phyloP scores from a whole-genome alignment of 352 stramenopile species.

The Phytophthora rubi region DNA sequence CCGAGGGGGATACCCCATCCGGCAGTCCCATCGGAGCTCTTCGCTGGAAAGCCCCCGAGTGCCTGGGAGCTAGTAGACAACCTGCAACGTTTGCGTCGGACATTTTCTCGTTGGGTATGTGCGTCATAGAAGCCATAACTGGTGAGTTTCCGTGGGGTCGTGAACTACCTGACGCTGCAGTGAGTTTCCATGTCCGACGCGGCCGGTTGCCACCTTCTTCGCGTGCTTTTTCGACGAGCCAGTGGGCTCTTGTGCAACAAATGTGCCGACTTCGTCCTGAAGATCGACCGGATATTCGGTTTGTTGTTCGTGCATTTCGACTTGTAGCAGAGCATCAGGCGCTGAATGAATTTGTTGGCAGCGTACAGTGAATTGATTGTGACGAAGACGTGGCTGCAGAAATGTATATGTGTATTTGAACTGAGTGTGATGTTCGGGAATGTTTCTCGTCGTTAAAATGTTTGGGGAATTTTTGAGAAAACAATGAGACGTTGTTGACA shows the following conservation, averaged over 20 bases:
- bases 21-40: conserved; percentile 22
- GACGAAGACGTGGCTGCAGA: background rate
- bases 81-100: conserved; percentile 21
- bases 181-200: conserved; percentile 17
- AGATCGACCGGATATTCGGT: conserved; percentile 20
- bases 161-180: conserved; percentile 21
- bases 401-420: too few relatives aligned
- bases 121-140: conserved; percentile 30
- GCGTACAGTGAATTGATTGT: background rate
- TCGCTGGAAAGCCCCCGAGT: conserved; percentile 28
- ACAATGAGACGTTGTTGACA: too few relatives aligned
- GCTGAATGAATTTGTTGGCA: conserved; percentile 3
- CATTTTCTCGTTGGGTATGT: conserved; percentile 35
- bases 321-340: conserved; percentile 10
- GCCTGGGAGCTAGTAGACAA: conserved; percentile 12
- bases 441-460: too few relatives aligned
- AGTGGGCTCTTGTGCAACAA: conserved; percentile 28
- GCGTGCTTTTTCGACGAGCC: conserved; percentile 11
- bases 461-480: too few relatives aligned
- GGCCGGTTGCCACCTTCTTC: conserved; percentile 6
- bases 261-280: conserved; percentile 25
- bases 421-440: too few relatives aligned
- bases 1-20: background rate
- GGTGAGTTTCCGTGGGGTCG: conserved; percentile 19
- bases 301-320: conserved; percentile 13